Conservation (phyloP, 2,329 filamentous ascomycete genomes). For the Penicillium sp. region DNA sequence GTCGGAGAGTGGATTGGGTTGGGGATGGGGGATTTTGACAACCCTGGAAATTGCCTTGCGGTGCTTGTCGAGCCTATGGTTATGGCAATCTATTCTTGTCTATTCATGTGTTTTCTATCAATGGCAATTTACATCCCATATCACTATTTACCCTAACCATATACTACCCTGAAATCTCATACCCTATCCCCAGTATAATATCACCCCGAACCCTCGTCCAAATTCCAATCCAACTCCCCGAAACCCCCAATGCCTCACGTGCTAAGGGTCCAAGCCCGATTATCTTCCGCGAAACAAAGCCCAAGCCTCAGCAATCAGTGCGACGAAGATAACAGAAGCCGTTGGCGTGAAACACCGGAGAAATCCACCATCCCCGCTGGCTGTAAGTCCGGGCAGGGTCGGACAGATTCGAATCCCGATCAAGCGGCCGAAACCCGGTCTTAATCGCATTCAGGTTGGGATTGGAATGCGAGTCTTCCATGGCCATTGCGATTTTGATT, state of each 20-base stretch:
- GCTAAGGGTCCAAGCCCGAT: slow-evolving; percentile 1
- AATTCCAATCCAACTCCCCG: slow-evolving; percentile 5
- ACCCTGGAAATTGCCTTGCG: neutral
- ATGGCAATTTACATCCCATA: neutral
- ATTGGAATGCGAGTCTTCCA: neutral
- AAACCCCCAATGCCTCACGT: neutral
- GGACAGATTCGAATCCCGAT: slow-evolving; percentile 11
- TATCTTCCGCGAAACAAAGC: neutral
- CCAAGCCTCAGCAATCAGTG: neutral
- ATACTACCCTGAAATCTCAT: neutral
- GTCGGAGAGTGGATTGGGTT: neutral
- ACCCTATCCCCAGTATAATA: neutral
- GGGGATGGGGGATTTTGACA: neutral
- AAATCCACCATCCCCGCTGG: slow-evolving; percentile 4
- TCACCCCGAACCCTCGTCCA: neutral
- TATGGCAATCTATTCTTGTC: neutral
- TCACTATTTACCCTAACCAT: neutral
- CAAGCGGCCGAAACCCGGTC: neutral
- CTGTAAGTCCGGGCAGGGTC: neutral
- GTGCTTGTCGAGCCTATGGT: neutral
- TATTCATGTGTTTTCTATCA: neutral
- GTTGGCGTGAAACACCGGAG: slow-evolving; percentile 20
- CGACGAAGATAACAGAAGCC: slow-evolving; percentile 8
- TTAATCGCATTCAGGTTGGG: neutral
- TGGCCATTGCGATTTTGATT: neutral